Conservation (phyloP, 257 asterid genomes). For the Nemophila menziesii region DNA sequence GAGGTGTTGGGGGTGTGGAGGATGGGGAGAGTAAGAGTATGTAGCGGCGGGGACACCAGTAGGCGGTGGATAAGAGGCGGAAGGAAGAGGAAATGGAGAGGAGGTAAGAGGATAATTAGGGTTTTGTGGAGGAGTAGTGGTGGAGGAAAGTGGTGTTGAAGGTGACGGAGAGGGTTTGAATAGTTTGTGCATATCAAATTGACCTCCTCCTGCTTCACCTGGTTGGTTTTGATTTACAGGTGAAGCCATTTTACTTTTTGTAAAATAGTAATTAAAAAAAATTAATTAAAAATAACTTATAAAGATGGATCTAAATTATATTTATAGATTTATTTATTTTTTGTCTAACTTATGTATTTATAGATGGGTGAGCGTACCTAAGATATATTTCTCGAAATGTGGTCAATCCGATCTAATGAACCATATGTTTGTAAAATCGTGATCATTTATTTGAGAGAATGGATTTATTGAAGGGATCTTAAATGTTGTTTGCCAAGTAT, state of each 20-base stretch:
- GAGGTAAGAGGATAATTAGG: conserved; percentile 33
- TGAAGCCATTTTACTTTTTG: conserved; percentile 85
- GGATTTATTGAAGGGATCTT: no score
- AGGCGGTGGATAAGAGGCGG: conserved; percentile 79
- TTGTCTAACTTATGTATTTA: no score
- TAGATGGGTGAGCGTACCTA: no score
- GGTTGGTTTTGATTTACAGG: conserved; percentile 63
- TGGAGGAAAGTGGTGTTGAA: conserved; percentile 14
- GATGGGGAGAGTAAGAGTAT: conserved; percentile 47
- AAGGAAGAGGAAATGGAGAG: conserved; percentile 41
- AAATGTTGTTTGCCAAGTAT: no score
- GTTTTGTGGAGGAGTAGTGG: conserved; percentile 44
- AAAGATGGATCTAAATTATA: no score
- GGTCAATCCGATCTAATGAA: no score
- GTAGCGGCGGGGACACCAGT: conserved; percentile 27
- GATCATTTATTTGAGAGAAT: no score
- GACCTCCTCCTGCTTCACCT: conserved; percentile 70
- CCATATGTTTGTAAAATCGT: no score
- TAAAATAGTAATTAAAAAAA: background rate
- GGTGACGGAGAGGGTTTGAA: conserved; percentile 41
- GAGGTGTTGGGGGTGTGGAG: conserved; percentile 29
- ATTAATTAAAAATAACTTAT: no score
- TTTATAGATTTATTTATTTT: no score
- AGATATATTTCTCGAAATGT: no score
- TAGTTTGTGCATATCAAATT: conserved; percentile 59